A percentile compares a stretch with the other conserved stretches of the same genome.
Conservation (phyloP, 495 filamentous ascomycete genomes). For the Penicillium lividum region DNA sequence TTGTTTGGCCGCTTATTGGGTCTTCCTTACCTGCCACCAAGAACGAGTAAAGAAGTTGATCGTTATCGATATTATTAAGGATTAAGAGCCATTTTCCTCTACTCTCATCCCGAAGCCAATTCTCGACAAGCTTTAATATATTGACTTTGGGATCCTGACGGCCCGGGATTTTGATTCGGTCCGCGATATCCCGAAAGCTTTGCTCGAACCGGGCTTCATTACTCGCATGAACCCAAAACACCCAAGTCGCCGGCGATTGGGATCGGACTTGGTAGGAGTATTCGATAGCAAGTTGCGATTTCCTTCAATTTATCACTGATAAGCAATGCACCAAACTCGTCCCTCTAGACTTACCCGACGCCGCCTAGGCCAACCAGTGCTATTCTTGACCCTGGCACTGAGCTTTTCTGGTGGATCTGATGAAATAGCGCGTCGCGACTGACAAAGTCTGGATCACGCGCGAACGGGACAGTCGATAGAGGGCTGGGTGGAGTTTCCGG, state of each 20-base stretch:
- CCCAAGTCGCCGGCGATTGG: constrained; percentile 41
- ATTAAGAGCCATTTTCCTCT: constrained; percentile 8
- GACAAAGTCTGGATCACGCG: constrained; percentile 8
- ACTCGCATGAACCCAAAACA: constrained; percentile 53
- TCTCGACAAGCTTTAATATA: constrained; percentile 41
- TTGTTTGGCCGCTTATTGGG: background rate
- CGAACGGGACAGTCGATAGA: constrained; percentile 30
- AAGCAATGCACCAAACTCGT: background rate
- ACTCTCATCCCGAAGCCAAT: constrained; percentile 30
- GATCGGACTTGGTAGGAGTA: constrained; percentile 35
- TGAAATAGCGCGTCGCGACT: constrained; percentile 23
- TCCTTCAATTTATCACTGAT: no score
- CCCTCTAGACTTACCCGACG: background rate
- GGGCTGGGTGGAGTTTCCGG: constrained; percentile 20
- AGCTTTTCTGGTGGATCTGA: constrained; percentile 23
- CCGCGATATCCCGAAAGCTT: constrained; percentile 39
- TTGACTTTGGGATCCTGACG: constrained; percentile 38
- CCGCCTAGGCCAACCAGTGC: background rate
- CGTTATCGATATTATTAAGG: constrained; percentile 5
- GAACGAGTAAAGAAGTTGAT: constrained; percentile 22
- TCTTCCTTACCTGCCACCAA: background rate
- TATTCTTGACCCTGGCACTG: constrained; percentile 22
- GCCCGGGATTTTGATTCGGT: constrained; percentile 34
- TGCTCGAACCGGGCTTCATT: constrained; percentile 40
- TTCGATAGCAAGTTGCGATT: constrained; percentile 42